Evolutionary conservation across 371 early-diverging fungal genomes (phyloP).

Genomic region (Mucor lusitanicus): DNA sequence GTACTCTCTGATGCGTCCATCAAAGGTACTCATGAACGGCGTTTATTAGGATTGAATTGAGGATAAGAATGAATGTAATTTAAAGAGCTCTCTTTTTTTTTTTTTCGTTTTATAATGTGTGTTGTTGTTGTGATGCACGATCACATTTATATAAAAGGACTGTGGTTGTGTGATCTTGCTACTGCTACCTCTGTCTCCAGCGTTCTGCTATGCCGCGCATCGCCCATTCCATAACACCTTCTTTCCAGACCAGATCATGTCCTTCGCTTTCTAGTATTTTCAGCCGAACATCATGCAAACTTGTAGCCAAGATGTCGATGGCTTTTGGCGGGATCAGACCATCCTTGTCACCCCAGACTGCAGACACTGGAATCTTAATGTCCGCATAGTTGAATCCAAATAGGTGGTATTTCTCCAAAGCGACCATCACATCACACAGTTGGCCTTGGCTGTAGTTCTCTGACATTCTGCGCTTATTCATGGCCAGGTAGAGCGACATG

Average conservation of each 20-base stretch:
- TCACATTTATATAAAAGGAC: not conserved
- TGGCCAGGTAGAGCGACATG: conserved; percentile 48
- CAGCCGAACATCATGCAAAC: conserved; percentile 40
- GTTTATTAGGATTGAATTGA: not conserved
- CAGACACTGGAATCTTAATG: conserved; percentile 39
- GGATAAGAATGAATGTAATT: not conserved
- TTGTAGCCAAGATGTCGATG: conserved; percentile 42
- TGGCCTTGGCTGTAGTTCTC: conserved; percentile 50
- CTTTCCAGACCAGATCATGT: conserved; percentile 57
- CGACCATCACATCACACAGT: conserved; percentile 46
- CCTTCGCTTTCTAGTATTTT: conserved; percentile 54
- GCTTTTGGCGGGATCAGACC: conserved; percentile 42
- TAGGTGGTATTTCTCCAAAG: conserved; percentile 49
- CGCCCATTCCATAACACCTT: conserved; percentile 58
- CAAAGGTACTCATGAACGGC: conserved; percentile 38
- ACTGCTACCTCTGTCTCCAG: not conserved
- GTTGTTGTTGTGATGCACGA: not conserved
- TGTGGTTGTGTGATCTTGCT: not conserved
- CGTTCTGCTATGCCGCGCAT: conserved; percentile 43
- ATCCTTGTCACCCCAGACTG: conserved; percentile 59
- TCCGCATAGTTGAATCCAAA: conserved; percentile 54
- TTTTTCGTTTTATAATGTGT: too few relatives aligned
- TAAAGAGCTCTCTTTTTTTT: too few relatives aligned
- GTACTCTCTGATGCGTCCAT: conserved; percentile 50
- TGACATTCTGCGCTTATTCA: conserved; percentile 46